Base-by-base conservation (phyloP, 2,329 filamentous ascomycete species). In the Magnaporthiopsis rhizophila region DNA sequence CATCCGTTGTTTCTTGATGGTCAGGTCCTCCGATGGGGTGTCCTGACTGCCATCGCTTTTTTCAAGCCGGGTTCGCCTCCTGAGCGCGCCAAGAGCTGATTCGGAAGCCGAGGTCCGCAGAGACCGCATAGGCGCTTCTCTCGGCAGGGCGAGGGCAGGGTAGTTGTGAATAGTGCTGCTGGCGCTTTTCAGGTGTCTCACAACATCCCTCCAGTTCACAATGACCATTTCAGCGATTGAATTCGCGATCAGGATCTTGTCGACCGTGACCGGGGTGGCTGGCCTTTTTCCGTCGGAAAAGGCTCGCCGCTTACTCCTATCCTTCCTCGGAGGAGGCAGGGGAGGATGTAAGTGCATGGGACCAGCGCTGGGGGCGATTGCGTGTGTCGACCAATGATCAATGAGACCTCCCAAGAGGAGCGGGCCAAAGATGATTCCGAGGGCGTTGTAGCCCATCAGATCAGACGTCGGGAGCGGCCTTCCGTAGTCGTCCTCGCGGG, bases 401-500 rank as follows among this genome's bases (percentile, higher is more conserved):
- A 87, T 74, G 21, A 85, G 71, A 58, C 88, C 81, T 2, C 86
- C 84, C 3, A 89, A 72, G 6, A 90, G 74, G 0, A 90, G 76
- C 1, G 87, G 87, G 0, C 86, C 87, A 71, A 90, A 89, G 1
- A 89, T 77, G 62, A 88, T 85, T 0, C 86, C 84, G 12, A 90
- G 75, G 1, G 86, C 80, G 62, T 76, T 79, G 69, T 88, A 89
- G 13, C 84, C 86, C 86, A 89, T 89, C 59, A 86, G 69, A 65
- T 87, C 85, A 9, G 78, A 77, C 2, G 82, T 84, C 1, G 83
- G 81, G 13, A 86, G 74, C 3, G 83, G 80, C 53, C 77, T 75
- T 6, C 83, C 82, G 13, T 76, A 74, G 24, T 78, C 78, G 66
- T 86, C 81, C 69, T 86, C 81, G 32, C 81, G 77, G 5, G 79